Evolutionary conservation across 495 filamentous ascomycete genomes (phyloP).

Genomic region (Thermochaetoides thermophila): DNA sequence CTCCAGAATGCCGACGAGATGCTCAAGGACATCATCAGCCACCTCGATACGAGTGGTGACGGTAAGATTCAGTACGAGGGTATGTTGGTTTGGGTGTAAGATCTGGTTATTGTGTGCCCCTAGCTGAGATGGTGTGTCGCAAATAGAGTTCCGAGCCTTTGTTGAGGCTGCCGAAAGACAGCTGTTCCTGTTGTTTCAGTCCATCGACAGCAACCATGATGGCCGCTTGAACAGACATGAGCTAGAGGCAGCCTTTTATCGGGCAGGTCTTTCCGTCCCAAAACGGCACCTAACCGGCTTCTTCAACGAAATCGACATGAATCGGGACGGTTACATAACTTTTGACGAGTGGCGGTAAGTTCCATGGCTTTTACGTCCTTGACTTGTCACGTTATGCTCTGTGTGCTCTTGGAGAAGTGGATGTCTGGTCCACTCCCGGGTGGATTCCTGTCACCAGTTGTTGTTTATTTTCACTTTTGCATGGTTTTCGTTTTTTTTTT

Average conservation of each 20-base stretch:
- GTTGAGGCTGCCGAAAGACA: slow-evolving; percentile 75
- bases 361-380: slow-evolving; percentile 1
- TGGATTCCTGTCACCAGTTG: not conserved
- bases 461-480: not conserved
- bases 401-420: not conserved
- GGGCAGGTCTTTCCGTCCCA: slow-evolving; percentile 65
- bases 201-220: slow-evolving; percentile 74
- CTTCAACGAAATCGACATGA: slow-evolving; percentile 77
- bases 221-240: slow-evolving; percentile 81
- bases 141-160: slow-evolving; percentile 75
- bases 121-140: too few relatives aligned
- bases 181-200: slow-evolving; percentile 65
- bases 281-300: slow-evolving; percentile 65
- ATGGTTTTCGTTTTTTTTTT: not conserved
- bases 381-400: not conserved
- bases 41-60: slow-evolving; percentile 76
- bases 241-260: slow-evolving; percentile 59
- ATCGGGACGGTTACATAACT: slow-evolving; percentile 74
- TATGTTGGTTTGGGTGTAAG: slow-evolving; percentile 27
- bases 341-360: slow-evolving; percentile 95
- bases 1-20: slow-evolving; percentile 88
- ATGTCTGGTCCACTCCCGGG: slow-evolving; percentile 2
- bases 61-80: slow-evolving; percentile 82
- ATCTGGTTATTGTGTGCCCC: too few relatives aligned
- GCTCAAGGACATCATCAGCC: slow-evolving; percentile 59